A percentile compares a stretch with the other conserved stretches of the same genome.
Evolutionary conservation across 495 filamentous ascomycete species (phyloP).

Genomic region (Podospora pseudoanserina): DNA sequence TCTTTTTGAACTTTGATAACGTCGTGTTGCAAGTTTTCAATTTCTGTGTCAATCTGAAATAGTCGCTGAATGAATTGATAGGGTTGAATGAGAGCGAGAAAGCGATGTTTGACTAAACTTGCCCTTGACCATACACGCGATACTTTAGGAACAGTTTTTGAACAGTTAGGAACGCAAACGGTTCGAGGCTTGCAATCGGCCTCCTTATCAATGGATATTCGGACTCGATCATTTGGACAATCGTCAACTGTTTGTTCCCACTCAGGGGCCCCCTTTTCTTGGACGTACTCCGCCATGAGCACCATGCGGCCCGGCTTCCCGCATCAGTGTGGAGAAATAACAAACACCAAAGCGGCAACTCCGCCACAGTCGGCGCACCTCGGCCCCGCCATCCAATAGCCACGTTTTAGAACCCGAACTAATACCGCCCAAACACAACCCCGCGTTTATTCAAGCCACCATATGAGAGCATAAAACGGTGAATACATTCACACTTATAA

Average conservation of each 20-base stretch:
- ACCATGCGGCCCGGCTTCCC: not conserved
- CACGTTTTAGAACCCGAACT: not conserved
- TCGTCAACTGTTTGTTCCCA: not conserved
- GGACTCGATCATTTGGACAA: not conserved
- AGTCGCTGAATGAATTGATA: too few species aligned
- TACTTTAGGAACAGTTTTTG: too few species aligned
- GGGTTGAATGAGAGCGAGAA: too few species aligned
- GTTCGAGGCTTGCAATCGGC: too few species aligned
- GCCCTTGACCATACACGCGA: too few species aligned
- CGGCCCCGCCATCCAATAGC: not conserved
- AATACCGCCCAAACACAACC: not conserved
- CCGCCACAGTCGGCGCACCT: not conserved
- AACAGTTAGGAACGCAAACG: too few species aligned
- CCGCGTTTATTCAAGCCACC: not conserved
- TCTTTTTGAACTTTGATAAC: too few species aligned
- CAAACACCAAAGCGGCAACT: not conserved
- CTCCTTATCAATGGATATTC: too few species aligned
- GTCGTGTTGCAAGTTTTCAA: too few species aligned
- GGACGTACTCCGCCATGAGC: not conserved
- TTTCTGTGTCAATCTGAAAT: too few species aligned
- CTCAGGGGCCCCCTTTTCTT: not conserved
- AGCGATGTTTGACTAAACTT: too few species aligned
- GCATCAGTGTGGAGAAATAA: not conserved
- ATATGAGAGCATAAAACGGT: not conserved
- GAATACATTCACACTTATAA: not conserved